Conservation (phyloP, 2,329 filamentous ascomycete species). For the Botrytis hyacinthi region DNA sequence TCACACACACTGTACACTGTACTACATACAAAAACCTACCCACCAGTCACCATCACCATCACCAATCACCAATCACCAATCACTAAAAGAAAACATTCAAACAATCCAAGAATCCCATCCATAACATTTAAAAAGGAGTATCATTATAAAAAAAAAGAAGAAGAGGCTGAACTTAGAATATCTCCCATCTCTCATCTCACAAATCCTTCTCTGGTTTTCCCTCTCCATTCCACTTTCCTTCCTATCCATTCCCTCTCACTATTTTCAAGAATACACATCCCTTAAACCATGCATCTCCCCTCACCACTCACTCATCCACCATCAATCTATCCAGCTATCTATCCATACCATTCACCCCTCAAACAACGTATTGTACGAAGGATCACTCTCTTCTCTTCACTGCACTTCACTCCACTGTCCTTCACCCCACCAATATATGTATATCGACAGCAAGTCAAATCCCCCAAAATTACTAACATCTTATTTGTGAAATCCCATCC, state of each 20-base stretch:
- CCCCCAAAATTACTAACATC: constrained; percentile 15
- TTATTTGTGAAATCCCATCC: constrained; percentile 13
- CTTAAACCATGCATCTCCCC: neutral
- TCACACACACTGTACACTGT: too few relatives aligned
- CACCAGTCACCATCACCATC: neutral
- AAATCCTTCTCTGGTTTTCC: neutral
- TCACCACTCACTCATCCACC: neutral
- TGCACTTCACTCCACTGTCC: neutral
- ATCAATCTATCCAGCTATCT: neutral
- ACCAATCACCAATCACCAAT: neutral
- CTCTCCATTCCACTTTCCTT: neutral
- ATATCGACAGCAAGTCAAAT: neutral
- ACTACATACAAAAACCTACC: too few relatives aligned
- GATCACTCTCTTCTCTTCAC: neutral
- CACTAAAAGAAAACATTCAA: neutral
- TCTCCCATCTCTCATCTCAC: neutral
- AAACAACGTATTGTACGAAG: neutral
- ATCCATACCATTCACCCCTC: neutral
- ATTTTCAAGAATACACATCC: neutral
- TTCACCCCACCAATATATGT: neutral
- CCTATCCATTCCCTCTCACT: neutral
- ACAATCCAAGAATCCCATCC: neutral
- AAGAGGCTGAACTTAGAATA: constrained; percentile 12
- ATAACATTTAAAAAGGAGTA: constrained; percentile 13
- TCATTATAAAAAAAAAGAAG: constrained; percentile 11